A percentile compares a stretch with the other conserved stretches of the same genome.
Evolutionary conservation across 331 rosid species (phyloP).

Genomic region (Acacia concinna): DNA sequence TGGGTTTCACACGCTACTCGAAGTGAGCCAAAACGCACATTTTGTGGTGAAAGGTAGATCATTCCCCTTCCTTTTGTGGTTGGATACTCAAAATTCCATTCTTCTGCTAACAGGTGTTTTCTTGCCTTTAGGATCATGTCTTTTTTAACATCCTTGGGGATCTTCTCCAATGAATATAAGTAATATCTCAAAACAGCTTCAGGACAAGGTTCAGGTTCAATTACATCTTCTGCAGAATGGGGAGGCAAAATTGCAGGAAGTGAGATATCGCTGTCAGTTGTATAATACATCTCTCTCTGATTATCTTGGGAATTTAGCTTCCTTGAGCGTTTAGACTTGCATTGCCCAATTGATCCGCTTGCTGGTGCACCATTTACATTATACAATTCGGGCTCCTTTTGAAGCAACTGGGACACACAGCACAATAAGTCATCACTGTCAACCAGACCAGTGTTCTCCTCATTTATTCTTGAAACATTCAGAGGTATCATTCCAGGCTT

Average conservation of each 20-base stretch:
- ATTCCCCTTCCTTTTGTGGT: conserved; percentile 17
- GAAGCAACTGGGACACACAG: conserved; percentile 41
- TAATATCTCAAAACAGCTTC: conserved; percentile 51
- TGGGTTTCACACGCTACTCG: conserved; percentile 50
- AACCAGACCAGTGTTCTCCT: conserved; percentile 29
- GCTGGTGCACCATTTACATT: conserved; percentile 7
- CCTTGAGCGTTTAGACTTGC: conserved; percentile 24
- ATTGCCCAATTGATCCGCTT: conserved; percentile 28
- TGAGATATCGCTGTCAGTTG: conserved; percentile 8
- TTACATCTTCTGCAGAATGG: conserved; percentile 17
- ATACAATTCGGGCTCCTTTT: conserved; percentile 31
- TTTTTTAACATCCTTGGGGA: background rate
- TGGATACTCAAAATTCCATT: conserved; percentile 42
- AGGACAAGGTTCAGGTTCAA: conserved; percentile 47
- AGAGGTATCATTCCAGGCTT: conserved; percentile 26
- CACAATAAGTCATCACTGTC: conserved; percentile 25
- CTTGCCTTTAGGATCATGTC: conserved; percentile 44
- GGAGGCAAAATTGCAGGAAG: conserved; percentile 18
- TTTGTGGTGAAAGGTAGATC: conserved; percentile 51
- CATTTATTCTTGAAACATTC: conserved; percentile 17
- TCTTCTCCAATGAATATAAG: conserved; percentile 21
- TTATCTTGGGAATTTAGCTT: conserved; percentile 32
- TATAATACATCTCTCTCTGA: conserved; percentile 22
- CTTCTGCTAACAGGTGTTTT: conserved; percentile 55
- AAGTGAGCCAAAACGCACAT: conserved; percentile 38